These are phyloP conservation scores for Fusarium subtropicale DNA, from an alignment of 2,329 filamentous ascomycete genomes.

Conservation along the genomic window DNA sequence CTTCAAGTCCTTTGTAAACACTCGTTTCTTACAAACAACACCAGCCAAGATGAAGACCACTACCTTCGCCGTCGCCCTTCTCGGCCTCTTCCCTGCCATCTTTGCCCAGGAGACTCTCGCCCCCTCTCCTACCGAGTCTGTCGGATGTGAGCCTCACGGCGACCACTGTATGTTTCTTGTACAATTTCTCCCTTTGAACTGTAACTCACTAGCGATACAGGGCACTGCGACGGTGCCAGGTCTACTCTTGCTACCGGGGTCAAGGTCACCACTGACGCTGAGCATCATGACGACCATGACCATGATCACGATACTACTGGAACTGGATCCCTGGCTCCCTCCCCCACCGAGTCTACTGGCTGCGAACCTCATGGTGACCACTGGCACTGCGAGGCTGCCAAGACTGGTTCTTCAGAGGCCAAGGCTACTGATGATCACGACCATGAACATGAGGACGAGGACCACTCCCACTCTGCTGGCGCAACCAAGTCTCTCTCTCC, in stretches of 20 bases:
- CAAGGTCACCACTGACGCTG: conserved; percentile 9
- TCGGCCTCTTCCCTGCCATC: conserved; percentile 40
- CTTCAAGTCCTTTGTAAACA: background rate
- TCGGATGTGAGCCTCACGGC: conserved; percentile 40
- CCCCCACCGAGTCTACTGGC: conserved; percentile 41
- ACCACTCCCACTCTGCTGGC: conserved; percentile 21
- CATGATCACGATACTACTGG: background rate
- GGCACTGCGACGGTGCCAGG: conserved; percentile 41
- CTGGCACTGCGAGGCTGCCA: conserved; percentile 43
- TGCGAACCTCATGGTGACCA: conserved; percentile 44
- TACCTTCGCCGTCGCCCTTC: conserved; percentile 38
- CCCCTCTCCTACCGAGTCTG: conserved; percentile 44
- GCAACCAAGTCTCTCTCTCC: conserved; percentile 19
- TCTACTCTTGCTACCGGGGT: conserved; percentile 16
- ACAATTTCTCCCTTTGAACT: too few relatives aligned
- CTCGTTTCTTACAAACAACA: conserved; percentile 10
- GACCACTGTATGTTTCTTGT: conserved; percentile 38
- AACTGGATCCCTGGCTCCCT: conserved; percentile 19
- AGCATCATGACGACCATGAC: conserved; percentile 10
- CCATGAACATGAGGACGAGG: conserved; percentile 12
- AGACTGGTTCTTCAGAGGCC: conserved; percentile 24
- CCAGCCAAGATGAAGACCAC: conserved; percentile 43
- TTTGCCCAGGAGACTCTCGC: conserved; percentile 31
- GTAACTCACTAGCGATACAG: background rate
- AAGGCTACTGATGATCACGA: conserved; percentile 26